Base-by-base conservation (phyloP, 116 monocot species). In the Zostera marina region DNA sequence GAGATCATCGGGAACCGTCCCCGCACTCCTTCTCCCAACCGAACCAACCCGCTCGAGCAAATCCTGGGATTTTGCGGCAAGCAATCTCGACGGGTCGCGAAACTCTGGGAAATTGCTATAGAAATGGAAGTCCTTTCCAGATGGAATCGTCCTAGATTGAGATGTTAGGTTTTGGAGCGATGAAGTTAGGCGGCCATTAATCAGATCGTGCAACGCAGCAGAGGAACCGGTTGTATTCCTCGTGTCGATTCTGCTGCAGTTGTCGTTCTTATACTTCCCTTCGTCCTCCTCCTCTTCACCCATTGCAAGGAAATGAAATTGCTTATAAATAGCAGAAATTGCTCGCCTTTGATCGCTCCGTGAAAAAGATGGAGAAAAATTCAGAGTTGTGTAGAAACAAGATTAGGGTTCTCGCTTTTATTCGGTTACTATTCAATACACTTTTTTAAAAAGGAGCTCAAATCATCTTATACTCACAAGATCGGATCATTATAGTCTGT, bases 51-150 rank as follows among this genome's bases (percentile, higher is more conserved):
- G 21, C 39, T 44, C 24, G 14, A 89, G 73, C 11, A 73, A 63
- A 11, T 67, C 66, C 19, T 58, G 71, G 4, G 85, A 60, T 21
- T 45, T 65, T 2, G 51, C 11, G 42, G 51, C 52, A 42, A 82
- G 66, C 22, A 67, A 70, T 22, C 54, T 62, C 46, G 64, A 53
- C 1, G 82, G 82, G 59, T 52, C 8, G 43, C 74, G 74, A 64
- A 98, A 98, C 17, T 74, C 72, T 46, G 67, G 63, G 73, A 98
- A 98, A 72, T 80, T 89, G 64, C 76, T 65, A 66, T 78, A 98
- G 73, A 89, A 98, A 54, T 98, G 85, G 76, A 89, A 98, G 67
- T 98, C 96, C 64, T 44, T 70, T 21, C 57, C 70, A 39, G 68
- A 64, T 1, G 96, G 96, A 67, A 98, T 62, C 32, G 63, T 58